Percentiles rank a stretch among this genome's conserved stretches.
These are phyloP conservation scores for Fonsecaea nubica DNA, from an alignment of 2,329 filamentous ascomycete genomes.

Conservation along the genomic window DNA sequence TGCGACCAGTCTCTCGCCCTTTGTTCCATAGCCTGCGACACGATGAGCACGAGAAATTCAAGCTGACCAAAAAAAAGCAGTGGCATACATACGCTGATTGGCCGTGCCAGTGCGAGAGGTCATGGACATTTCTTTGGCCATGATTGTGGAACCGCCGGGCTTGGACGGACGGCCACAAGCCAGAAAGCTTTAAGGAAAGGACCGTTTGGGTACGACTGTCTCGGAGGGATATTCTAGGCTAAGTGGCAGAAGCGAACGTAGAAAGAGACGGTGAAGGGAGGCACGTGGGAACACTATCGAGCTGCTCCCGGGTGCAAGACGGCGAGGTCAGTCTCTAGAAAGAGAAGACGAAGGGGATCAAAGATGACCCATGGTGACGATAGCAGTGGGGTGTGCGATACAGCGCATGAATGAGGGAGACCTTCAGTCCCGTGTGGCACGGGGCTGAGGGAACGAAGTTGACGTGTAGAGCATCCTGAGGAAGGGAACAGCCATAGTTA, in stretches of 20 bases:
- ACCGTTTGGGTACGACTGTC: conserved; percentile 13
- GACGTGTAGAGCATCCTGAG: conserved; percentile 34
- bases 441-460: conserved; percentile 46
- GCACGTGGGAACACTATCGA: conserved; percentile 36
- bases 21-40: conserved; percentile 79
- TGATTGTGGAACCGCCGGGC: conserved; percentile 18
- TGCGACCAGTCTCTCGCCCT: conserved; percentile 92
- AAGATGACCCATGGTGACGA: conserved; percentile 43
- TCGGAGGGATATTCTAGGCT: conserved; percentile 2
- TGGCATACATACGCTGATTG: conserved; percentile 56
- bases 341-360: conserved; percentile 34
- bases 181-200: conserved; percentile 12
- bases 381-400: conserved; percentile 25
- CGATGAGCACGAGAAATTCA: conserved; percentile 21
- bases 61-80: conserved; percentile 3
- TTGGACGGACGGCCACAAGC: conserved; percentile 12
- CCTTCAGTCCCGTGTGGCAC: conserved; percentile 55
- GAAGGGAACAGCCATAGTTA: conserved; percentile 35
- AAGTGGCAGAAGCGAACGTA: conserved; percentile 26
- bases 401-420: conserved; percentile 37
- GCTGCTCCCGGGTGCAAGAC: conserved; percentile 33
- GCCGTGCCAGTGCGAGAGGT: conserved; percentile 56
- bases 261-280: conserved; percentile 31
- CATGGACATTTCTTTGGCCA: conserved; percentile 45
- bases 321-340: conserved; percentile 31